These are phyloP conservation scores for Emergomyces pasteurianus DNA, from an alignment of 2,329 filamentous ascomycete genomes.

Conservation along the genomic window DNA sequence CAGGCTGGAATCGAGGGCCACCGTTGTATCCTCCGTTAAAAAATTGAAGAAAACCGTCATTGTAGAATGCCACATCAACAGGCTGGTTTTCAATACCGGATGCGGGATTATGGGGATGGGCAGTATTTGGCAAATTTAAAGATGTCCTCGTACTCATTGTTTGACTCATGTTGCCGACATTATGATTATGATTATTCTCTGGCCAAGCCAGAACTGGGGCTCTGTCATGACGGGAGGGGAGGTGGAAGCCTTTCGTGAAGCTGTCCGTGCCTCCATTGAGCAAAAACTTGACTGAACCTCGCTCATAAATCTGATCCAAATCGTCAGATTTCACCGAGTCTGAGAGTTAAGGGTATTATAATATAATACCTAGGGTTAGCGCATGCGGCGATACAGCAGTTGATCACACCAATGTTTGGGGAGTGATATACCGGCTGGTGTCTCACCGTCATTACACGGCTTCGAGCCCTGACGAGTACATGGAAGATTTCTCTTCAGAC, in stretches of 20 bases:
- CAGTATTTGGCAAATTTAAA: slow-evolving; percentile 9
- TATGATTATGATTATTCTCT: slow-evolving; percentile 12
- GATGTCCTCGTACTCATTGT: slow-evolving; percentile 11
- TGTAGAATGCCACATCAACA: slow-evolving; percentile 19
- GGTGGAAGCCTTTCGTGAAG: slow-evolving; percentile 34
- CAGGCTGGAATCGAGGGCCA: slow-evolving; percentile 14
- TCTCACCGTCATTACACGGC: slow-evolving; percentile 7
- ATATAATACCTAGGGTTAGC: background rate
- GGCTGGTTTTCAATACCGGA: slow-evolving; percentile 15
- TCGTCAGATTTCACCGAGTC: slow-evolving; percentile 17
- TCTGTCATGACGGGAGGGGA: slow-evolving; percentile 30
- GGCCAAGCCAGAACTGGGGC: slow-evolving; percentile 26
- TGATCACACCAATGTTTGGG: background rate
- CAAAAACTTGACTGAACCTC: slow-evolving; percentile 36
- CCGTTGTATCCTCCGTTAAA: slow-evolving; percentile 27
- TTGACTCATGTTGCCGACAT: slow-evolving; percentile 9
- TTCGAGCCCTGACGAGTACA: slow-evolving; percentile 27
- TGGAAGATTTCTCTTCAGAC: slow-evolving; percentile 30
- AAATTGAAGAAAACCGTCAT: slow-evolving; percentile 27
- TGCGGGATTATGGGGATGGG: background rate
- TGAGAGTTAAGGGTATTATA: background rate
- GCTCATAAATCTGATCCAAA: slow-evolving; percentile 25
- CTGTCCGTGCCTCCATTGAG: slow-evolving; percentile 35
- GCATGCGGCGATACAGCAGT: background rate
- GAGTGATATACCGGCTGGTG: slow-evolving; percentile 13